Evolutionary conservation across 257 asterid genomes (phyloP).

Genomic region (Echium plantagineum): DNA sequence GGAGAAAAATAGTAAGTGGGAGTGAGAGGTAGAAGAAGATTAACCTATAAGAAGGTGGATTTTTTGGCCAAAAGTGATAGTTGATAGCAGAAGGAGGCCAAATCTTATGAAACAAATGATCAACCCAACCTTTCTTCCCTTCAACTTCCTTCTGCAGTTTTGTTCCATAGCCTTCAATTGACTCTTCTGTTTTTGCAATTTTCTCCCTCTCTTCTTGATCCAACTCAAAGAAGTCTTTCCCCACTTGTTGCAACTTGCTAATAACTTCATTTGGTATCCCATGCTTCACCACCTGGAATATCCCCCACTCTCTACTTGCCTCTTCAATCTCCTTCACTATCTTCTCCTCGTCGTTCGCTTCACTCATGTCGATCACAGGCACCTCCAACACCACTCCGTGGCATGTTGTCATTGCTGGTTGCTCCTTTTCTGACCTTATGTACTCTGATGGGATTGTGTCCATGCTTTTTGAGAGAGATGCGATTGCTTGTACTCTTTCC

Average conservation of each 20-base stretch:
- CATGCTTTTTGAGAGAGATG: slow-evolving; percentile 18
- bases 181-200: slow-evolving; percentile 22
- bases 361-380: slow-evolving; percentile 39
- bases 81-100: slow-evolving; percentile 53
- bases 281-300: slow-evolving; percentile 56
- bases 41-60: slow-evolving; percentile 51
- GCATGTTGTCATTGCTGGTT: slow-evolving; percentile 42
- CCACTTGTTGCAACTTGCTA: slow-evolving; percentile 30
- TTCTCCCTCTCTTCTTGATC: slow-evolving; percentile 34
- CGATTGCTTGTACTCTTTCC: slow-evolving; percentile 37
- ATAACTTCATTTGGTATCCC: slow-evolving; percentile 35
- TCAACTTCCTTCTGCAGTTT: slow-evolving; percentile 35
- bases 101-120: slow-evolving; percentile 52
- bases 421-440: slow-evolving; percentile 36
- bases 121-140: slow-evolving; percentile 70
- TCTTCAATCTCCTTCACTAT: slow-evolving; percentile 16
- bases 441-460: slow-evolving; percentile 36
- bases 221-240: slow-evolving; percentile 44
- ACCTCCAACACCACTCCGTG: slow-evolving; percentile 35
- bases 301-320: slow-evolving; percentile 50
- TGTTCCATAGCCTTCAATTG: slow-evolving; percentile 62
- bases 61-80: slow-evolving; percentile 45
- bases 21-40: not conserved
- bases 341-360: slow-evolving; percentile 9
- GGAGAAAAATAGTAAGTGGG: no score